phyloP scores from a whole-genome alignment of 257 asterid genomes.

The Jacaranda mimosifolia region DNA sequence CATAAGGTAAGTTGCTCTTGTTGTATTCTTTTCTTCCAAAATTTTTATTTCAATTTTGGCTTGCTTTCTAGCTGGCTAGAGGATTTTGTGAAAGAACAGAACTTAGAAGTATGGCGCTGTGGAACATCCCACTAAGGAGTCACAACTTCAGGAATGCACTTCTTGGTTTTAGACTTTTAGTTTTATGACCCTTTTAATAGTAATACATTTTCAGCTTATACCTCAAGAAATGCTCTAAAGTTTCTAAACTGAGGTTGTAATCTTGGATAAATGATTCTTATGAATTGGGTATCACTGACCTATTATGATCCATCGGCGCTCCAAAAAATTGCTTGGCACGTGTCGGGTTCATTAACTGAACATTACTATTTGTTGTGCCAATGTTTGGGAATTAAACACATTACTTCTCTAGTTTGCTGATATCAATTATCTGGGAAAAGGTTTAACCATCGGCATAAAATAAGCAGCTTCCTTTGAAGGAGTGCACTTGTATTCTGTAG shows the following conservation, averaged over 20 bases:
- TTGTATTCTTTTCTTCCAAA: background rate
- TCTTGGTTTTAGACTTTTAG: slow-evolving; percentile 22
- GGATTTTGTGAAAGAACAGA: slow-evolving; percentile 1
- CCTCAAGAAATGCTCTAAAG: background rate
- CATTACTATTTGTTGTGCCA: background rate
- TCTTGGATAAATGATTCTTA: background rate
- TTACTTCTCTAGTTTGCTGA: background rate
- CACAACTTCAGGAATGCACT: slow-evolving; percentile 23
- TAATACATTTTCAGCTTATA: slow-evolving; percentile 3
- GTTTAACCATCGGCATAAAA: no score
- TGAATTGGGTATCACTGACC: background rate
- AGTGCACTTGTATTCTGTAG: background rate
- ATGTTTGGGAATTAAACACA: slow-evolving; percentile 8
- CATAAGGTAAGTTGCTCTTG: slow-evolving; percentile 65
- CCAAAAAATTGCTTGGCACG: no score
- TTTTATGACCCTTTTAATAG: slow-evolving; percentile 5
- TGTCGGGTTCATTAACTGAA: no score
- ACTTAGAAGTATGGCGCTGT: background rate
- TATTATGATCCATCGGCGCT: background rate
- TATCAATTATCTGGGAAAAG: background rate
- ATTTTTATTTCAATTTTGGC: background rate
- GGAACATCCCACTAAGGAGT: background rate
- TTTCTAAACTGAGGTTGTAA: background rate
- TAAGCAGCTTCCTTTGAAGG: background rate
- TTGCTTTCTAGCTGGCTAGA: slow-evolving; percentile 8